phyloP scores from a whole-genome alignment of 345 rosid genomes.

The Gossypioides kirkii region DNA sequence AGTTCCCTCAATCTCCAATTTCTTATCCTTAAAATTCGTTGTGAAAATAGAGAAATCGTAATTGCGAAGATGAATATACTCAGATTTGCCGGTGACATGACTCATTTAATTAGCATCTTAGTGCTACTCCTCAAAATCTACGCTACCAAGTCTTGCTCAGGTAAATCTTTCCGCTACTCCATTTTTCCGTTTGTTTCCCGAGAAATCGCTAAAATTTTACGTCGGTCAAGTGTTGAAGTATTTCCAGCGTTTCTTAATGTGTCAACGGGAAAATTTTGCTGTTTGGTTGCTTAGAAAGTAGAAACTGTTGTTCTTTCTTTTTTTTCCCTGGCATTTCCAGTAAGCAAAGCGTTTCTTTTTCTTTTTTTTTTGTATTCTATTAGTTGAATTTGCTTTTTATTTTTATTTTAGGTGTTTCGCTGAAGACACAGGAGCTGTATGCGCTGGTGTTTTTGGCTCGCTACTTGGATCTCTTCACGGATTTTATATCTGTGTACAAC shows the following conservation, averaged over 20 bases:
- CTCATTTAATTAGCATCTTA: constrained; percentile 79
- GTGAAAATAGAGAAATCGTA: not conserved
- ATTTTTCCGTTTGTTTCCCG: constrained; percentile 17
- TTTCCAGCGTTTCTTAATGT: not conserved
- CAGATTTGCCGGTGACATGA: constrained; percentile 92
- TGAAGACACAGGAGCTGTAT: constrained; percentile 91
- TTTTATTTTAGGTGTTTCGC: constrained; percentile 57
- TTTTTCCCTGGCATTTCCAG: not conserved
- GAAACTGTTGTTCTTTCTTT: not conserved
- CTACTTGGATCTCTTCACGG: constrained; percentile 82
- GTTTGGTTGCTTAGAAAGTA: not conserved
- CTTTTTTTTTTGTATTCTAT: not conserved
- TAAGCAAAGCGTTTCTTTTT: not conserved
- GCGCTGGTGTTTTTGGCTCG: constrained; percentile 82
- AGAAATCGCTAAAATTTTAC: constrained; percentile 5
- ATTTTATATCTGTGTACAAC: constrained; percentile 73
- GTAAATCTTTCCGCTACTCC: constrained; percentile 26
- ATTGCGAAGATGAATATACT: constrained; percentile 70
- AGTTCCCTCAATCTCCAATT: constrained; percentile 15
- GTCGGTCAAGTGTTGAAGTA: not conserved
- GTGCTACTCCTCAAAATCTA: constrained; percentile 96
- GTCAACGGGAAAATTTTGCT: not conserved
- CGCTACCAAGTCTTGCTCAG: constrained; percentile 91
- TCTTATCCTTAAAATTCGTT: not conserved
- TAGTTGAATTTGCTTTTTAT: constrained; percentile 4